A percentile compares a stretch with the other conserved stretches of the same genome.
phyloP scores from a whole-genome alignment of 345 rosid species.

The Mercurialis annua region DNA sequence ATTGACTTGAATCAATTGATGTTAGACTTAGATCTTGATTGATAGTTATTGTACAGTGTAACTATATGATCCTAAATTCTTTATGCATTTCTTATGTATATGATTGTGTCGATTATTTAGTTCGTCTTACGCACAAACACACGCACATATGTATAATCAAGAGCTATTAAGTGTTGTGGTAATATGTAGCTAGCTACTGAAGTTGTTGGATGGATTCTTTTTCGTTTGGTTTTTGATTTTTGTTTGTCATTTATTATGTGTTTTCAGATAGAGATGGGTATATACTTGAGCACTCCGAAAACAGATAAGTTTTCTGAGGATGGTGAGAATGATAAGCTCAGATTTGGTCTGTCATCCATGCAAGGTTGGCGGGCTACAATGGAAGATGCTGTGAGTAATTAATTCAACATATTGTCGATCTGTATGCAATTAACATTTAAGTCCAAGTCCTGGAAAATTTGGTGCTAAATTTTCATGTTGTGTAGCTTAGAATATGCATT shows the following conservation, averaged over 20 bases:
- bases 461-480: neutral
- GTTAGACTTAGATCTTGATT: conserved; percentile 13
- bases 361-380: conserved; percentile 99
- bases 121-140: too few relatives aligned
- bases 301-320: conserved; percentile 93
- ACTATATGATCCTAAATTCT: too few relatives aligned
- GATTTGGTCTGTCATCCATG: conserved; percentile 94
- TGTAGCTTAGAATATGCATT: neutral
- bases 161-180: neutral
- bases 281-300: conserved; percentile 91
- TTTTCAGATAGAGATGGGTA: conserved; percentile 61
- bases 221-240: neutral
- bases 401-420: conserved; percentile 3
- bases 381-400: conserved; percentile 95
- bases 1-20: neutral
- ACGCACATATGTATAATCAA: too few relatives aligned
- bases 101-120: too few relatives aligned
- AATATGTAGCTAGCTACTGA: neutral
- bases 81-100: too few relatives aligned
- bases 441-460: neutral
- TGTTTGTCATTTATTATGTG: neutral
- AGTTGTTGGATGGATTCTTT: neutral
- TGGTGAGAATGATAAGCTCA: conserved; percentile 64
- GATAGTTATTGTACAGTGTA: neutral
- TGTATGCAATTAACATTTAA: neutral